Conservation (phyloP, 805 yeast genomes). For the Hanseniaspora meyeri region DNA sequence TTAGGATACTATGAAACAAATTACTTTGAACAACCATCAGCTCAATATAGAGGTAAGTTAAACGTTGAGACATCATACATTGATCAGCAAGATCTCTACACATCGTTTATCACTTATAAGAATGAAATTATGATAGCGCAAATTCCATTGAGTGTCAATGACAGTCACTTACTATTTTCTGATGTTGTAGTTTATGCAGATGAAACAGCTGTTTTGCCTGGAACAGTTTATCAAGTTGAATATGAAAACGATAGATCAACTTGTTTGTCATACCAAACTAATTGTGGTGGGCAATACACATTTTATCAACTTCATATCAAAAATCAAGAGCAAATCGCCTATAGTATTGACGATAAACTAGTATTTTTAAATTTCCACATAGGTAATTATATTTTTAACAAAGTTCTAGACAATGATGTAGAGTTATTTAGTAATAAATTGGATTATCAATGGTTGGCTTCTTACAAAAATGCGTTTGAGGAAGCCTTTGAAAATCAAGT, state of each 20-base stretch:
- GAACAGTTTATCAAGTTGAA: not conserved
- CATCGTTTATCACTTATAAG: not conserved
- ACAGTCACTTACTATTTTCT: not conserved
- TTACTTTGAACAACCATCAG: not conserved
- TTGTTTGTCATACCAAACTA: conserved; percentile 8
- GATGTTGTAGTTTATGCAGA: not conserved
- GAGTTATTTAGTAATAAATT: not conserved
- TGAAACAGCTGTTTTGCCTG: not conserved
- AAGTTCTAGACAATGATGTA: not conserved
- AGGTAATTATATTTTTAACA: not conserved
- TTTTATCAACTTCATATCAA: conserved; percentile 11
- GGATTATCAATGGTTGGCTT: not conserved
- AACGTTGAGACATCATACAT: not conserved
- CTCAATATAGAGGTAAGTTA: not conserved
- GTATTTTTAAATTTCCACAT: not conserved
- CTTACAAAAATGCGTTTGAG: too few relatives aligned
- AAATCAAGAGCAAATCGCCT: not conserved
- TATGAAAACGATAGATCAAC: not conserved
- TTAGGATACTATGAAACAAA: not conserved
- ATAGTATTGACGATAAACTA: not conserved
- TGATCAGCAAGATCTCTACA: not conserved
- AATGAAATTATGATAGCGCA: not conserved
- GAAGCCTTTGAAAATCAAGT: not conserved
- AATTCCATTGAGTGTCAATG: not conserved
- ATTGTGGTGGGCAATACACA: not conserved